Evolutionary conservation across 768 basidiomycete species (phyloP).

Genomic region (Mrakia blollopis): DNA sequence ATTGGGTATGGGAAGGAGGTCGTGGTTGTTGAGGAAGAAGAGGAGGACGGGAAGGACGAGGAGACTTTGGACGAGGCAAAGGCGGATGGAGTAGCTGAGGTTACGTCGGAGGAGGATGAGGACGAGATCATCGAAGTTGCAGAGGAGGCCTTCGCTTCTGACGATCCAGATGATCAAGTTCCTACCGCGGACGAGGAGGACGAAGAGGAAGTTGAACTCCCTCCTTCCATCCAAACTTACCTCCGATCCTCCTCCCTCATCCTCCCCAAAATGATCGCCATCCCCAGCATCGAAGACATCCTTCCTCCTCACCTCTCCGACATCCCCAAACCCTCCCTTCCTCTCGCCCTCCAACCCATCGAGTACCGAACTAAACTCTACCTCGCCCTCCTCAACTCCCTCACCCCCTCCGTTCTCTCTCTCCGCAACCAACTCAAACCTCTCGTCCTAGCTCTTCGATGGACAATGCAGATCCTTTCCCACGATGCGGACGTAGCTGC

Average conservation of each 20-base stretch:
- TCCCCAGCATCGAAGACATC: not conserved
- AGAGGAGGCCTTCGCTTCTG: conserved; percentile 1
- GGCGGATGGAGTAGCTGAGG: not conserved
- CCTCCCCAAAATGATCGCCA: conserved; percentile 17
- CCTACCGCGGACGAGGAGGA: not conserved
- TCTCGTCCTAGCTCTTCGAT: conserved; percentile 16
- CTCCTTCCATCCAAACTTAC: conserved; percentile 16
- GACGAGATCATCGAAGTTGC: not conserved
- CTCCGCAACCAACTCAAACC: conserved; percentile 9
- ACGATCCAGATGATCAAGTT: not conserved
- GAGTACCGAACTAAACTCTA: conserved; percentile 1
- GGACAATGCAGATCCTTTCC: not conserved
- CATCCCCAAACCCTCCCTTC: not conserved
- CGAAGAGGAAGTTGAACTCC: not conserved
- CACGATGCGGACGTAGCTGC: not conserved
- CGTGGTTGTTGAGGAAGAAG: not conserved
- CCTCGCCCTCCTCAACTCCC: conserved; percentile 19
- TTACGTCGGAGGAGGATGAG: conserved; percentile 1
- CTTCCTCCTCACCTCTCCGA: too few species aligned
- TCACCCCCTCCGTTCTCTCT: conserved; percentile 2
- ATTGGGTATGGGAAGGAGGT: conserved; percentile 17
- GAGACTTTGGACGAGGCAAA: not conserved
- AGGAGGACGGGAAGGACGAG: not conserved
- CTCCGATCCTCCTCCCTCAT: conserved; percentile 21
- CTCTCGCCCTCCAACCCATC: conserved; percentile 14